A percentile compares a stretch with the other conserved stretches of the same genome.
Evolutionary conservation across 352 stramenopile genomes (phyloP).

Genomic region (Achlya hypogyna): DNA sequence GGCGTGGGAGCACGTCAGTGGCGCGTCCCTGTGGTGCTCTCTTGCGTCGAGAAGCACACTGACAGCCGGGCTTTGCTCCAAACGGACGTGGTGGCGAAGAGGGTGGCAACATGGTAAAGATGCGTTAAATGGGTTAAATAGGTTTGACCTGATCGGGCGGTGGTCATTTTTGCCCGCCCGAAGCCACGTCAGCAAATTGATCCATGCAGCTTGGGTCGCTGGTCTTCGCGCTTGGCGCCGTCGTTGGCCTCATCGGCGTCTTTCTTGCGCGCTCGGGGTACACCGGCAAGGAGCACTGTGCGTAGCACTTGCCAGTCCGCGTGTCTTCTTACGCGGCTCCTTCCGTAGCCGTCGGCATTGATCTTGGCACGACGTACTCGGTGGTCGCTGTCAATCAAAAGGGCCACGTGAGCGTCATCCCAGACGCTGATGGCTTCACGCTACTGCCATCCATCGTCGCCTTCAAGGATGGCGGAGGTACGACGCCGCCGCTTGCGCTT

Average conservation of each 20-base stretch:
- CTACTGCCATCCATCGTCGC: conserved; percentile 58
- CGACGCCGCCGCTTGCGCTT: background rate
- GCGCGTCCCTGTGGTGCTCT: no score
- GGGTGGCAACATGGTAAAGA: no score
- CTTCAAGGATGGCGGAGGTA: conserved; percentile 43
- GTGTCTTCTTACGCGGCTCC: background rate
- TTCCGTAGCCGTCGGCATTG: conserved; percentile 48
- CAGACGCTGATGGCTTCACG: conserved; percentile 36
- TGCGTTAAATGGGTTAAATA: no score
- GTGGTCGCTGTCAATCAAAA: conserved; percentile 59
- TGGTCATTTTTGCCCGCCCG: no score
- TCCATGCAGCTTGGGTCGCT: background rate
- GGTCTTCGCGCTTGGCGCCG: background rate
- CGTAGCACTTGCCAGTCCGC: background rate
- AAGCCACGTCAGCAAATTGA: background rate
- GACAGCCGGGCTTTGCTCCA: no score
- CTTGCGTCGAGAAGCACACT: no score
- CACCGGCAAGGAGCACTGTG: conserved; percentile 27
- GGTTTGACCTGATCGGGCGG: no score
- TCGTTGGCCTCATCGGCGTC: background rate
- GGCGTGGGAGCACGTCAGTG: no score
- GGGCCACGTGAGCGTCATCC: conserved; percentile 52
- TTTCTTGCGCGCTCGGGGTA: conserved; percentile 20
- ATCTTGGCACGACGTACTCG: conserved; percentile 71
- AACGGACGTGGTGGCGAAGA: no score